Percentiles rank a stretch among this genome's conserved stretches.
Evolutionary conservation across 2,329 filamentous ascomycete species (phyloP).

Genomic region (Pseudogymnoascus sp.): DNA sequence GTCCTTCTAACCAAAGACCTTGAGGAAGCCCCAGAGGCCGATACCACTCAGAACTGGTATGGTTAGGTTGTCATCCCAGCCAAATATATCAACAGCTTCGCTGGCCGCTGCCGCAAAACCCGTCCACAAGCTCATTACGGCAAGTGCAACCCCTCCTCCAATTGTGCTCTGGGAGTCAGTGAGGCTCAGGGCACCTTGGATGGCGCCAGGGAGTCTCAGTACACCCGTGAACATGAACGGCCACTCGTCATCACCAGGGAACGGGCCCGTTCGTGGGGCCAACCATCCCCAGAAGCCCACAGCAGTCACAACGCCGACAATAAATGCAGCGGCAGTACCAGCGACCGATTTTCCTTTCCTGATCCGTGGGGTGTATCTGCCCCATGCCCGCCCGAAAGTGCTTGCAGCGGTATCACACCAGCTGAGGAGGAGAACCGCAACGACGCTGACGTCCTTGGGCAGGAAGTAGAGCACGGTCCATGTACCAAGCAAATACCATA

Average conservation of each 20-base stretch:
- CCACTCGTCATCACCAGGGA: conserved; percentile 59
- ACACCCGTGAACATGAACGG: conserved; percentile 75
- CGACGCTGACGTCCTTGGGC: conserved; percentile 86
- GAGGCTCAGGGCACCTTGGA: conserved; percentile 55
- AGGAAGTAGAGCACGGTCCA: conserved; percentile 81
- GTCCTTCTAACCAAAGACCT: conserved; percentile 57
- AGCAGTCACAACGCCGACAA: conserved; percentile 75
- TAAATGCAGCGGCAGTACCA: conserved; percentile 75
- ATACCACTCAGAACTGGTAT: conserved; percentile 87
- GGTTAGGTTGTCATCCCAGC: conserved; percentile 95
- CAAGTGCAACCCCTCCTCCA: conserved; percentile 64
- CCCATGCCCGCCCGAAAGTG: conserved; percentile 86
- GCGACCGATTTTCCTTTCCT: conserved; percentile 86
- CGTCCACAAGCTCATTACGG: conserved; percentile 74
- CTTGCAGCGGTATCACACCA: conserved; percentile 98
- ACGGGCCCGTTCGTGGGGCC: conserved; percentile 59
- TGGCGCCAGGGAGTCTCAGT: conserved; percentile 58
- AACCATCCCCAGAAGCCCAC: conserved; percentile 83
- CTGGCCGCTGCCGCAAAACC: conserved; percentile 84
- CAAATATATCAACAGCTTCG: conserved; percentile 84
- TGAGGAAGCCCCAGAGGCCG: conserved; percentile 87
- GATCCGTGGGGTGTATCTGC: conserved; percentile 78
- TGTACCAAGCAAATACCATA: conserved; percentile 88
- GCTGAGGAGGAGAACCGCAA: conserved; percentile 81
- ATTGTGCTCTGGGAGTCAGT: conserved; percentile 52